These are phyloP conservation scores for Colletotrichum sp. DNA, from an alignment of 2,329 filamentous ascomycete genomes.

Conservation along the genomic window DNA sequence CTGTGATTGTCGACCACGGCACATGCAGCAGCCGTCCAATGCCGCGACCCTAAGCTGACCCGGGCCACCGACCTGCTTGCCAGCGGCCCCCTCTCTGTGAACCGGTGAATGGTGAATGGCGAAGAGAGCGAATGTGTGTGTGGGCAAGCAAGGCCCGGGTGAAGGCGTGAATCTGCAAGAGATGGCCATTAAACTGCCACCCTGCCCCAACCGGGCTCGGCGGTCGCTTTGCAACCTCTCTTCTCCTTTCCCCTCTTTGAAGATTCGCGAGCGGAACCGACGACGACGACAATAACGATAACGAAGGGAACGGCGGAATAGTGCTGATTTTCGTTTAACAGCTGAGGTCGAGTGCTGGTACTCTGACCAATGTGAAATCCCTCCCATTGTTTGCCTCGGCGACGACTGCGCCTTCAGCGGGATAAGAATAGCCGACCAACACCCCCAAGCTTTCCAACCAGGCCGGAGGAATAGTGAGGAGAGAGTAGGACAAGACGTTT, in stretches of 20 bases:
- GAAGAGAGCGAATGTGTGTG: background rate
- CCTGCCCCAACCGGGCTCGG: background rate
- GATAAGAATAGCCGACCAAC: background rate
- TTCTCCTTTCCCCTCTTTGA: background rate
- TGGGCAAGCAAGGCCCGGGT: background rate
- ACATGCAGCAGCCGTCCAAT: constrained; percentile 20
- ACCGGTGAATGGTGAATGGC: constrained; percentile 1
- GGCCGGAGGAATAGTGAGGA: background rate
- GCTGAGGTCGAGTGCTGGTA: constrained; percentile 12
- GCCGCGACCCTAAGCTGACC: constrained; percentile 11
- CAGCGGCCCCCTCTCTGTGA: background rate
- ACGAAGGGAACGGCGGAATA: background rate
- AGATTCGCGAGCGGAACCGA: background rate
- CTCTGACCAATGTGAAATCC: constrained; percentile 14
- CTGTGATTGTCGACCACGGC: constrained; percentile 20
- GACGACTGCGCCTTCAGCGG: background rate
- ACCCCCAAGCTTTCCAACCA: background rate
- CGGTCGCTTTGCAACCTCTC: background rate
- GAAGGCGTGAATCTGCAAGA: background rate
- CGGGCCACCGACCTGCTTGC: background rate
- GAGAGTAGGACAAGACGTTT: background rate
- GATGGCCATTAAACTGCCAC: constrained; percentile 21
- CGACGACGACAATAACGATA: background rate
- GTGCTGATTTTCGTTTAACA: background rate
- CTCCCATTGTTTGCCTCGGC: constrained; percentile 6